Conservation (phyloP, 2,329 filamentous ascomycete genomes). For the Penicillium freii region DNA sequence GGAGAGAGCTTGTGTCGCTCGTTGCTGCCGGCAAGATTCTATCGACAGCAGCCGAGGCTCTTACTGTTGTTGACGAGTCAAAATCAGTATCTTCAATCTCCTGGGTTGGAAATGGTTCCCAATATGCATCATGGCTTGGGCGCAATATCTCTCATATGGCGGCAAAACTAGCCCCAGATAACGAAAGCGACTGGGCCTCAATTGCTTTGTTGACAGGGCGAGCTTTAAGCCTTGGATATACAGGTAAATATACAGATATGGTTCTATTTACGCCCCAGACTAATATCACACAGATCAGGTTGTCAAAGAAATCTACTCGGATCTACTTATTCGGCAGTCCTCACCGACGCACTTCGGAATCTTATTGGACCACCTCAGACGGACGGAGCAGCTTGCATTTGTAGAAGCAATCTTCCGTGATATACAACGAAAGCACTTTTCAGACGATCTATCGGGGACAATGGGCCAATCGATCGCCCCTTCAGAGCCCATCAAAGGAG, state of each 20-base stretch:
- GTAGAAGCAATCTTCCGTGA: conserved; percentile 48
- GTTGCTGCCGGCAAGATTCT: conserved; percentile 61
- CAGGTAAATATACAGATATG: conserved; percentile 49
- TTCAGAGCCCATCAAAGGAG: conserved; percentile 52
- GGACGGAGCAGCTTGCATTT: conserved; percentile 49
- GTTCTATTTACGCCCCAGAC: not conserved
- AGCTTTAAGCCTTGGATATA: conserved; percentile 69
- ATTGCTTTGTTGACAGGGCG: conserved; percentile 54
- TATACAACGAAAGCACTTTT: conserved; percentile 43
- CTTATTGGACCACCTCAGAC: conserved; percentile 46
- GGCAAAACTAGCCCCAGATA: conserved; percentile 41
- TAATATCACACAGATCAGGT: conserved; percentile 38
- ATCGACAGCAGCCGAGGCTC: conserved; percentile 56
- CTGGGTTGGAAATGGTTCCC: conserved; percentile 65
- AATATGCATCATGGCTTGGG: conserved; percentile 71
- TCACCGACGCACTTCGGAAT: conserved; percentile 32
- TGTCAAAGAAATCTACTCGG: conserved; percentile 40
- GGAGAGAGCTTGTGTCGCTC: conserved; percentile 62
- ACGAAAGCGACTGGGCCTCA: conserved; percentile 33
- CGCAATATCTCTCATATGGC: conserved; percentile 55
- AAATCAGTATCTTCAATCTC: conserved; percentile 26
- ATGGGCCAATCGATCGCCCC: conserved; percentile 8
- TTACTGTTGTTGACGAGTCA: conserved; percentile 38
- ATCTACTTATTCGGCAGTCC: conserved; percentile 33
- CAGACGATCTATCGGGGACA: conserved; percentile 17